phyloP scores from a whole-genome alignment of 2,329 filamentous ascomycete genomes.

The Colletotrichum sp. region DNA sequence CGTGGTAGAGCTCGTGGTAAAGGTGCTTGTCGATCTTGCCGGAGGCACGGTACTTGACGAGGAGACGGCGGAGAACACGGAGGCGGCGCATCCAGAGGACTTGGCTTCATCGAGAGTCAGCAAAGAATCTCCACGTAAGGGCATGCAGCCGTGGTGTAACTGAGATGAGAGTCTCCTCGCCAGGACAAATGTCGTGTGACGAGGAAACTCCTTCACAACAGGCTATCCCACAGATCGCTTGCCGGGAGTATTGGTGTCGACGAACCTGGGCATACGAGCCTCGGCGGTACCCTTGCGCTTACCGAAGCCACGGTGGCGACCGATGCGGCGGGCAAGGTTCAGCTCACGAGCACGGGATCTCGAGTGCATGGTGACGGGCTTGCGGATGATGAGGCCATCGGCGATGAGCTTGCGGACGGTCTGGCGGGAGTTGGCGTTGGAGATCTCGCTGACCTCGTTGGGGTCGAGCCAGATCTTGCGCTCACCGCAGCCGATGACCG shows the following conservation, averaged over 20 bases:
- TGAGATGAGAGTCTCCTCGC: not conserved
- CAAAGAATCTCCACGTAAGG: not conserved
- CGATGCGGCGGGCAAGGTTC: conserved; percentile 91
- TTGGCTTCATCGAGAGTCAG: conserved; percentile 65
- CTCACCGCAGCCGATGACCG: conserved; percentile 98
- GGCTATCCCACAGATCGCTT: not conserved
- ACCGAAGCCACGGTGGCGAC: conserved; percentile 98
- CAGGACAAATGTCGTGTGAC: not conserved
- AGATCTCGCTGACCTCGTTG: conserved; percentile 99
- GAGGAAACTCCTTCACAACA: not conserved
- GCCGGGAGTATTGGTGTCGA: conserved; percentile 22
- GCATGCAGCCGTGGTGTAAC: not conserved
- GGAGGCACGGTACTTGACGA: conserved; percentile 99
- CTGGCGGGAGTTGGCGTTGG: conserved; percentile 99
- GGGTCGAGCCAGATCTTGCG: conserved; percentile 99
- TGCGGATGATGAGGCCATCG: conserved; percentile 99
- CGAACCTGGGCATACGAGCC: conserved; percentile 98
- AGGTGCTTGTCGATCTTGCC: conserved; percentile 99
- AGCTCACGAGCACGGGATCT: conserved; percentile 94
- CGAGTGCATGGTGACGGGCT: conserved; percentile 99
- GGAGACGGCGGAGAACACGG: conserved; percentile 96
- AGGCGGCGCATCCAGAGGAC: conserved; percentile 99
- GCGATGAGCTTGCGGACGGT: conserved; percentile 99
- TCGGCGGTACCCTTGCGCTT: conserved; percentile 99
- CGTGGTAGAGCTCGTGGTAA: conserved; percentile 99